Percentiles rank a stretch among this genome's conserved stretches.
Conservation (phyloP, 2,329 filamentous ascomycete species). For the Torrubiella hemipterigena region DNA sequence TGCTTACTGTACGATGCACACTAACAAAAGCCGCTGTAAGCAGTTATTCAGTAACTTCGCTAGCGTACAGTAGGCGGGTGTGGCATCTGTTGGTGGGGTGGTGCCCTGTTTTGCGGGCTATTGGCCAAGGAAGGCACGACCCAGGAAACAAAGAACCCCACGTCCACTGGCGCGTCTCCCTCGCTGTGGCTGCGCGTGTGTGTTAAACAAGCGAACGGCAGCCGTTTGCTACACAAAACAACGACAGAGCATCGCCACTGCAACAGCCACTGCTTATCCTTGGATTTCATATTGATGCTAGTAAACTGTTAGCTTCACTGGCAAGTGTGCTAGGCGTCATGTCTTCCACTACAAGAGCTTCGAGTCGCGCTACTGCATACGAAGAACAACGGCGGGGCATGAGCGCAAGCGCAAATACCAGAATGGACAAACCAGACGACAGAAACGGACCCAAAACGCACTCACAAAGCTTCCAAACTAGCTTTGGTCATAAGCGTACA, state of each 20-base stretch:
- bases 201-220: neutral
- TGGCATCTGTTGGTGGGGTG: too few relatives aligned
- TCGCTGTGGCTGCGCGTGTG: neutral
- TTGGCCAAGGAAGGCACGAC: too few relatives aligned
- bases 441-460: conserved; percentile 23
- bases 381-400: conserved; percentile 24
- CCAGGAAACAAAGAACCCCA: neutral
- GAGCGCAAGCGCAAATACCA: conserved; percentile 18
- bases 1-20: too few relatives aligned
- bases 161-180: neutral
- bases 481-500: conserved; percentile 41
- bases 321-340: too few relatives aligned
- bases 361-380: conserved; percentile 29
- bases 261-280: neutral
- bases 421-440: conserved; percentile 22
- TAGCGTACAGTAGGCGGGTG: too few relatives aligned
- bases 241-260: neutral
- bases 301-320: neutral
- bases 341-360: conserved; percentile 28
- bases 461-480: conserved; percentile 20
- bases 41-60: too few relatives aligned
- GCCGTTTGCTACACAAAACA: too few relatives aligned
- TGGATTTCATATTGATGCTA: neutral
- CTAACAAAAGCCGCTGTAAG: too few relatives aligned
- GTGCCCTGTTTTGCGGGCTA: too few relatives aligned